Evolutionary conservation across 495 filamentous ascomycete genomes (phyloP), one percentile per base, ranked within the genome.

Genomic region (Neurospora sp.): DNA sequence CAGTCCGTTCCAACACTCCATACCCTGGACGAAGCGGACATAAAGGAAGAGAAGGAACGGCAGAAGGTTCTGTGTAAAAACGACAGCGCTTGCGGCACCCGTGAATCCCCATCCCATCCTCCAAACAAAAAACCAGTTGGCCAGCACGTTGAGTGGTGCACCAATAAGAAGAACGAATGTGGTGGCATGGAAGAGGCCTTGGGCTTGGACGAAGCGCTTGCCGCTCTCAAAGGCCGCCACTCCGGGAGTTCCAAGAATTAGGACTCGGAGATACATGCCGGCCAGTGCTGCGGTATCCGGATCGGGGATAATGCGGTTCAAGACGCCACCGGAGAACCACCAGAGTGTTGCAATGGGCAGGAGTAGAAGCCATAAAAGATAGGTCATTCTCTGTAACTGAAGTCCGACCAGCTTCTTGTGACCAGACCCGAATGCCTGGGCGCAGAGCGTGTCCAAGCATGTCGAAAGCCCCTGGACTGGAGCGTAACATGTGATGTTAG

Each of bases 1-100:
- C 74, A 97, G 89, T 1, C 95, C 95, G 74, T 92, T 91, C 95
- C 95, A 98, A 82, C 95, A 94, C 73, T 94, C 88, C 54, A 86
- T 90, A 2, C 95, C 95, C 31, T 87, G 84, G 69, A 97, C 79
- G 76, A 94, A 94, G 14, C 88, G 83, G 27, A 94, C 86, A 79
- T 97, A 97, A 38, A 91, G 79, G 70, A 94, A 88, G 11, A 97
- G 85, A 39, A 91, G 81, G 16, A 95, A 71, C 0, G 94, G 93
- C 76, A 97, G 88, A n/a, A 96, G 86, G 77, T 85, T 93, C 76
- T 97, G 91, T 0, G 92, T 94, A 54, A 96, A 88, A 27, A 88
- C 90, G 35, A 97, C 92, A 4, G 95, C 93, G 70, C 93, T 91
- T 0, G 95, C 94, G 4, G 94, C 93, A 49, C 94, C 94, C 70